A percentile compares a stretch with the other conserved stretches of the same genome.
phyloP scores from a whole-genome alignment of 2,329 filamentous ascomycete genomes.

The Penicillium sp. region DNA sequence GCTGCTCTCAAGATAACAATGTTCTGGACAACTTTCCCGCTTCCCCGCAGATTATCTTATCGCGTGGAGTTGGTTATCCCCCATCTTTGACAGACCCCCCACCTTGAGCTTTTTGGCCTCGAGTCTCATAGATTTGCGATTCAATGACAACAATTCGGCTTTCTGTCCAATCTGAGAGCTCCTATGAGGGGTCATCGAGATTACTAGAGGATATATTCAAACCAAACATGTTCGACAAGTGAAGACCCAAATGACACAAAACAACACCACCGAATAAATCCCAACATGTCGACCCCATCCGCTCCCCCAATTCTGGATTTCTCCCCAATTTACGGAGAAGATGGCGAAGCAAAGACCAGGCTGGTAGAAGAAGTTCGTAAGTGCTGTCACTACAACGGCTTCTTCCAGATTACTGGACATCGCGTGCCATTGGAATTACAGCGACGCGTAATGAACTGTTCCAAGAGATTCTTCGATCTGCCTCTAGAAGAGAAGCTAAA shows the following conservation, averaged over 20 bases:
- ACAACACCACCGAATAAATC: slow-evolving; percentile 11
- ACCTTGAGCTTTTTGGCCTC: background rate
- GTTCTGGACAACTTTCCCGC: background rate
- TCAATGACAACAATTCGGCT: slow-evolving; percentile 19
- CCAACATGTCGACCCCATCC: slow-evolving; percentile 21
- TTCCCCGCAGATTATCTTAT: slow-evolving; percentile 21
- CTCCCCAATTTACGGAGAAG: slow-evolving; percentile 31
- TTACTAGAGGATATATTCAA: slow-evolving; percentile 10
- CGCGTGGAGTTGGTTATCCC: slow-evolving; percentile 20
- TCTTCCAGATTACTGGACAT: slow-evolving; percentile 49
- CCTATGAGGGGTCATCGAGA: background rate
- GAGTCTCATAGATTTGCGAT: background rate
- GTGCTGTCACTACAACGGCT: slow-evolving; percentile 37
- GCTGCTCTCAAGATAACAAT: slow-evolving; percentile 1
- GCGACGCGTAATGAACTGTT: slow-evolving; percentile 38
- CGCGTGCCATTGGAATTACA: slow-evolving; percentile 41
- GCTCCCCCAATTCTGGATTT: slow-evolving; percentile 38
- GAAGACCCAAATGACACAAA: background rate
- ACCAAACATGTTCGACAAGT: slow-evolving; percentile 16
- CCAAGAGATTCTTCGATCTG: slow-evolving; percentile 44
- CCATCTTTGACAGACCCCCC: slow-evolving; percentile 23
- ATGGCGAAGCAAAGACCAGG: slow-evolving; percentile 29
- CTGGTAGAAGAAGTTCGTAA: slow-evolving; percentile 29
- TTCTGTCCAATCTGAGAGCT: slow-evolving; percentile 13
- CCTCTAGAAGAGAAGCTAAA: slow-evolving; percentile 44